Base-by-base conservation (phyloP, 768 basidiomycete species). In the Lepiota venenata region DNA sequence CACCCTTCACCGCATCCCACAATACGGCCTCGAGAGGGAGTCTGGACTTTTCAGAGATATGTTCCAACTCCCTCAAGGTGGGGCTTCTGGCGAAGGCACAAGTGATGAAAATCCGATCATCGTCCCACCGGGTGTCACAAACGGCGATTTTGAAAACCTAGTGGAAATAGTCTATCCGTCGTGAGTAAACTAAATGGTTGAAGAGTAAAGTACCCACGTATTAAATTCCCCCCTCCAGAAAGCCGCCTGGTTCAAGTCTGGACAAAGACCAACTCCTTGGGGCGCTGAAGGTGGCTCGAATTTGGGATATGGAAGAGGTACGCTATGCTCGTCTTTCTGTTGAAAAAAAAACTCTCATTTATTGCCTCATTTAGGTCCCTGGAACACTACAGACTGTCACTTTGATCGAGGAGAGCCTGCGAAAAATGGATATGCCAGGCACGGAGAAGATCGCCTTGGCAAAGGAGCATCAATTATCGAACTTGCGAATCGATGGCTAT, bases 301-400 rank as follows among this genome's bases (percentile, higher is more conserved):
- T 52, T 16, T 52, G 50, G 50, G 50, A 52, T 4, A 52, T 52
- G 39, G 40, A 38, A 10, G 38, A 29, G 22, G 50, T 52, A 21
- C 12, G 49, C 20, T 9, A 21, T 21, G 43, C 20, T 14, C 20
- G 10, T n/a, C n/a, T n/a, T n/a, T n/a, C n/a, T n/a, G n/a, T n/a
- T n/a, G n/a, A n/a, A n/a, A n/a, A n/a, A n/a, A n/a, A n/a, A n/a
- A n/a, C n/a, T n/a, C n/a, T n/a, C n/a, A n/a, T n/a, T n/a, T n/a
- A n/a, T n/a, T n/a, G 20, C 8, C 12, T n/a, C 3, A 14, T 27
- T 21, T n/a, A n/a, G n/a, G 14, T 21, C 14, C 20, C 12, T 45
- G 4, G 11, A 16, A n/a, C 11, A 16, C 40, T n/a, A 4, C 44
- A 47, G 46, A 47, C 29, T 7, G 4, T 25, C 10, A 14, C 22